Evolutionary conservation across 2,329 filamentous ascomycete genomes (phyloP), one percentile per base, ranked within the genome.

Genomic region (Geoglossum cookeanum): DNA sequence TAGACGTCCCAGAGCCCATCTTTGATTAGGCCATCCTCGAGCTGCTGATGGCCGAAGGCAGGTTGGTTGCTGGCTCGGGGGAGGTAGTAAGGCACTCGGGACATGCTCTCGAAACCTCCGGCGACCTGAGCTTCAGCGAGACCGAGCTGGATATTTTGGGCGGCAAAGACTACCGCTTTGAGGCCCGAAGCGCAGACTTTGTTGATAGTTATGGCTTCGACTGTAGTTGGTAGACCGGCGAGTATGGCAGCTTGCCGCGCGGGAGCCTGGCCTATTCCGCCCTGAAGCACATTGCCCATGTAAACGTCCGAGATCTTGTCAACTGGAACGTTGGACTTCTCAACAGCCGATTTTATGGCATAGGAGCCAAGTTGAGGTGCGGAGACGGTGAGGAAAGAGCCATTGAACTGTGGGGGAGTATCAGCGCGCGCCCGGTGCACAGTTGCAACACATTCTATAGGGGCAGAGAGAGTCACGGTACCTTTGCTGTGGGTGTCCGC

Each of bases 81-180:
- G 33, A 94, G 73, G 68, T 96, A 97, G 71, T 94, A 94, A 2
- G 92, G 92, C 3, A 95, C 88, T 44, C 85, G 79, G 4, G 87
- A 87, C 92, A 98, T 98, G 71, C 87, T 96, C 74, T 98, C 92
- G 86, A 98, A 96, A 57, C 92, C 92, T 60, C 92, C 92, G 1
- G 92, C 92, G 6, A 97, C 77, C 68, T 94, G 86, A 0, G 86
- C 90, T 65, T 94, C 87, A 15, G 88, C 80, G 8, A 94, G 77
- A 4, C 92, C 91, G 9, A 98, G 79, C 71, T 96, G 87, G 64
- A 97, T 95, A 66, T 94, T 92, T 67, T 95, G 88, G 0, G 91
- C 91, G 1, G 91, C 92, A 49, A 97, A 78, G 27, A 79, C 82
- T 3, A 97, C 89, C 1, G 92, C 86, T 71, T 98, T 98, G 62